Evolutionary conservation across 2,329 filamentous ascomycete species (phyloP), one percentile per base, ranked within the genome.

Genomic region (Hyphodiscus sp.): DNA sequence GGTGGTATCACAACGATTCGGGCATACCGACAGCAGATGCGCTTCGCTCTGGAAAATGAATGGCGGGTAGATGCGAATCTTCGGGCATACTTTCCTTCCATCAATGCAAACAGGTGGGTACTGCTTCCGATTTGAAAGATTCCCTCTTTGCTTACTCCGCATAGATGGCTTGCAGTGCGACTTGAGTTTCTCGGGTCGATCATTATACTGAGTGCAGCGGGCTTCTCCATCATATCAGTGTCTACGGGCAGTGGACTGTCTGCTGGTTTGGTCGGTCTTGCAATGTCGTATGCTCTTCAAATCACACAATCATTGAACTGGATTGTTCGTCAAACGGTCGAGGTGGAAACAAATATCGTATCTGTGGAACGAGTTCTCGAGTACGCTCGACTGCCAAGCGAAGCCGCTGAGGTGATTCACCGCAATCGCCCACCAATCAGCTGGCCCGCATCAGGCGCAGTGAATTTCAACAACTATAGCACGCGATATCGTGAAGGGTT

Each of bases 301-400:
- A 97, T 99, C 67, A 99, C 94, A 1, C 89, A 92, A 62, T 96
- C 91, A 38, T 80, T 99, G 65, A 99, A 97, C 76, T 99, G 94
- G 94, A 96, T 99, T 66, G 94, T 99, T 49, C 85, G 95, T 55
- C 94, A 99, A 73, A 96, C 91, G 0, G 94, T 99, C 33, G 95
- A 99, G 71, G 94, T 99, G n/a, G 95, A 99, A 77, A 97, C 92
- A n/a, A 99, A 99, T 72, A 99, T 99, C 66, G 92, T 99, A 45
- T 96, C 92, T 10, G 94, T 99, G 41, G 94, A 99, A 78, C 87
- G 94, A 67, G 91, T 99, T 47, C 83, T 99, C 48, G 95, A 99
- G 71, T 99, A 99, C 73, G 89, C 92, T 54, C 80, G 82, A 49
- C 79, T 99, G 58, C 91, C 92, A 23, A 94, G 87, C 70, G 94